Base-by-base conservation (phyloP, 768 basidiomycete genomes). In the Tephrocybe sp. region DNA sequence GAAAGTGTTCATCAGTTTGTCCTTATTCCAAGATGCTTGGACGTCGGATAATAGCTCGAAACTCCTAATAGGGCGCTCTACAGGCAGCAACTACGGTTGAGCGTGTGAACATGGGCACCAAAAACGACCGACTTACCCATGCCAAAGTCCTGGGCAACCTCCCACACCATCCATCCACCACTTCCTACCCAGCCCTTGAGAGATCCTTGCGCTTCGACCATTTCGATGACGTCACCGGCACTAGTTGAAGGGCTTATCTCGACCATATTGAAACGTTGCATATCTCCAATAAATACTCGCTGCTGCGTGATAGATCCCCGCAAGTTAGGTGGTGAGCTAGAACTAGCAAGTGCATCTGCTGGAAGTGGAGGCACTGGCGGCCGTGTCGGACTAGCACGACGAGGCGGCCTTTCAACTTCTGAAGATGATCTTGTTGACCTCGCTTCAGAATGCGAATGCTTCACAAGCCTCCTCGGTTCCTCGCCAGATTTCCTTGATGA, bases 91-190 rank as follows among this genome's bases (percentile, higher is more conserved):
- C 45, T 17, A 52, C 41, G 53, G 53, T 23, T 42, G 62, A 48
- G 35, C 20, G 26, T 51, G n/a, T n/a, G 26, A 6, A 38, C 9
- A n/a, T 39, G 16, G 49, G 20, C 30, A 40, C 36, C 23, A 17
- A 58, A 53, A 48, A 30, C 5, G n/a, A 16, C n/a, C 42, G 19
- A 67, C 82, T 50, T 63, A 95, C 94, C 94, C 84, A 95, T 88
- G 52, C 93, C 94, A 62, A 94, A 87, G 62, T 94, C 90, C 56
- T 91, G 87, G 31, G 89, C 89, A 23, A 95, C 68, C 69, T 98
- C 96, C 65, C 81, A 95, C 23, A 98, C 65, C 78, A 94, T 92
- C 90, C 92, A 97, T 5, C 81, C 84, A 4, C 77, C 83, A n/a
- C 67, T 72, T 1, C 79, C 80, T 2, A 68, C 69, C 68, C 76